Percentiles rank a stretch among this genome's conserved stretches.
Evolutionary conservation across 2,329 filamentous ascomycete genomes (phyloP).

Genomic region (Aspergillus luchuensis): DNA sequence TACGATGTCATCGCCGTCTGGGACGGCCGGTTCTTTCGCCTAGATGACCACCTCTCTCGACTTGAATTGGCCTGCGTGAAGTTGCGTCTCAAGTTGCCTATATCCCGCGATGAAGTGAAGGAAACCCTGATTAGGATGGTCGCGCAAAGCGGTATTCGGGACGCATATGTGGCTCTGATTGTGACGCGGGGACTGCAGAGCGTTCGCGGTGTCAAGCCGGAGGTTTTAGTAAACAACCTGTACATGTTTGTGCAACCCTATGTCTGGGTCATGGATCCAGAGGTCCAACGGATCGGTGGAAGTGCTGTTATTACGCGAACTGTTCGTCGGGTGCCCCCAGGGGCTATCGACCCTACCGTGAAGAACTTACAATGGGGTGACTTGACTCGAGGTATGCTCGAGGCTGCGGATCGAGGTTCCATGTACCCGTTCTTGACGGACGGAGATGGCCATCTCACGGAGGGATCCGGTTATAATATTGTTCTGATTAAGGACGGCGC

Average conservation of each 20-base stretch:
- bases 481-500: conserved; percentile 48
- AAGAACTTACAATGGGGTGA: conserved; percentile 47
- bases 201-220: conserved; percentile 41
- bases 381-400: conserved; percentile 48
- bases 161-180: conserved; percentile 55
- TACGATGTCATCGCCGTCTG: conserved; percentile 56
- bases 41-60: conserved; percentile 53
- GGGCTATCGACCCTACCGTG: conserved; percentile 51
- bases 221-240: conserved; percentile 43
- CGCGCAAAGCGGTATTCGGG: conserved; percentile 48
- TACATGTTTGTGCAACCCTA: conserved; percentile 56
- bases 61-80: conserved; percentile 50
- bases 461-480: conserved; percentile 55
- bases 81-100: conserved; percentile 33
- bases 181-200: conserved; percentile 52
- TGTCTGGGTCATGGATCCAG: conserved; percentile 54
- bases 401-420: conserved; percentile 51
- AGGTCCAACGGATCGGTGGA: conserved; percentile 45
- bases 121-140: conserved; percentile 43
- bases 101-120: neutral
- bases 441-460: conserved; percentile 52
- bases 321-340: conserved; percentile 49
- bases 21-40: conserved; percentile 56
- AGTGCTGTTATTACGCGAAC: conserved; percentile 50
- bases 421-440: conserved; percentile 54